Conservation (phyloP, 2,329 filamentous ascomycete genomes). For the Penicillium sumatraense region DNA sequence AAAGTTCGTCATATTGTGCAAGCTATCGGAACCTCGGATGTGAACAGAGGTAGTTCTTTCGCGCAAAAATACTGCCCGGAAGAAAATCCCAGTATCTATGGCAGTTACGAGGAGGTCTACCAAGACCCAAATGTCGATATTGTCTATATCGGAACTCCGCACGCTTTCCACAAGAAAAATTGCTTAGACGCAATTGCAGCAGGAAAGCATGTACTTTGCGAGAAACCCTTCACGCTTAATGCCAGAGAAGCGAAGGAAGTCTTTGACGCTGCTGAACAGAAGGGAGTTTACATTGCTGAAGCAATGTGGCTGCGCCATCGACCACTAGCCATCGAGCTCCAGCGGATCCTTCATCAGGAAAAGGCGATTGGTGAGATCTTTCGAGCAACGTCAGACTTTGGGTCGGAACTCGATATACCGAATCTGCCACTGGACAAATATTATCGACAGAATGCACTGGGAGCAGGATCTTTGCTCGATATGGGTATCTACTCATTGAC, state of each 20-base stretch:
- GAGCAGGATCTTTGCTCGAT: slow-evolving; percentile 19
- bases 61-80: slow-evolving; percentile 33
- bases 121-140: slow-evolving; percentile 46
- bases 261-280: slow-evolving; percentile 43
- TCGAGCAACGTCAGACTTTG: slow-evolving; percentile 8
- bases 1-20: slow-evolving; percentile 49
- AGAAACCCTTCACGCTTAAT: slow-evolving; percentile 37
- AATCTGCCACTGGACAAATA: slow-evolving; percentile 3
- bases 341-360: slow-evolving; percentile 11
- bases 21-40: slow-evolving; percentile 48
- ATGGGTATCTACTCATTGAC: slow-evolving; percentile 21
- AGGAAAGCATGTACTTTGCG: slow-evolving; percentile 36
- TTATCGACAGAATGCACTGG: slow-evolving; percentile 14
- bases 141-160: slow-evolving; percentile 57
- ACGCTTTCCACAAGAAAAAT: slow-evolving; percentile 49
- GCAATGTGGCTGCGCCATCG: slow-evolving; percentile 37
- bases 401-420: slow-evolving; percentile 4
- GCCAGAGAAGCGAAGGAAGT: slow-evolving; percentile 47
- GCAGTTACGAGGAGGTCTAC: slow-evolving; percentile 13
- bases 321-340: slow-evolving; percentile 8
- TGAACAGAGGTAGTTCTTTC: slow-evolving; percentile 46
- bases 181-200: slow-evolving; percentile 40
- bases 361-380: slow-evolving; percentile 15
- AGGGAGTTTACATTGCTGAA: slow-evolving; percentile 55
- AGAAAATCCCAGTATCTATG: slow-evolving; percentile 4